Evolutionary conservation across 169 alveolate species (phyloP).

Genomic region (Cryptosporidium ryanae): DNA sequence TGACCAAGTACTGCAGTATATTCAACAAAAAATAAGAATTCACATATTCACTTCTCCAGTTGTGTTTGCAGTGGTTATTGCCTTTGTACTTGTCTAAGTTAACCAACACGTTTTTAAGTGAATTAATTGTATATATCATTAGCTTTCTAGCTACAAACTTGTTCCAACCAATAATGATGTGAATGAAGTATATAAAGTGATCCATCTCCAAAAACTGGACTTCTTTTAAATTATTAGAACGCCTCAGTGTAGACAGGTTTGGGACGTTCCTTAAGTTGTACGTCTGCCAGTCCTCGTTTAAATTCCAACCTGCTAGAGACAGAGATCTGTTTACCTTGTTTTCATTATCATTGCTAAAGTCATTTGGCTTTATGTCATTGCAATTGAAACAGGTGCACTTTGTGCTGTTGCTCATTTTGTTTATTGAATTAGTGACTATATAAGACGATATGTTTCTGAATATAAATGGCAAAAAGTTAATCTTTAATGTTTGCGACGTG

Average conservation of each 20-base stretch:
- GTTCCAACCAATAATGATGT: conserved; percentile 60
- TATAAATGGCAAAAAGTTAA: conserved; percentile 49
- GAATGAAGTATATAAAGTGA: conserved; percentile 65
- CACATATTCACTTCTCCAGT: conserved; percentile 68
- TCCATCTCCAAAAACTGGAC: conserved; percentile 60
- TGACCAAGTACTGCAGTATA: conserved; percentile 40
- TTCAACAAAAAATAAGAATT: conserved; percentile 58
- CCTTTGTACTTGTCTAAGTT: conserved; percentile 36
- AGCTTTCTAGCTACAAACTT: conserved; percentile 44
- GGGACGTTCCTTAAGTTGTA: conserved; percentile 37
- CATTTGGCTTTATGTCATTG: not conserved
- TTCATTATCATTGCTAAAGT: not conserved
- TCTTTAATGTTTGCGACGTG: conserved; percentile 3
- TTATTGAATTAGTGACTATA: conserved; percentile 16
- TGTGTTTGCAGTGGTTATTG: not conserved
- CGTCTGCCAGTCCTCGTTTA: conserved; percentile 56
- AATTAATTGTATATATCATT: conserved; percentile 39
- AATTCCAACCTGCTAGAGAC: conserved; percentile 56
- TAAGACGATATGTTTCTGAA: conserved; percentile 58
- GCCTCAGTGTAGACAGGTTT: conserved; percentile 38
- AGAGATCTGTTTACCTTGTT: not conserved
- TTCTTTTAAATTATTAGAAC: conserved; percentile 42
- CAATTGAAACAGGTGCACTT: conserved; percentile 50
- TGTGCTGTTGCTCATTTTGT: conserved; percentile 13
- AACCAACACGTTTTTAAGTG: conserved; percentile 36